A percentile compares a stretch with the other conserved stretches of the same genome.
Evolutionary conservation across 2,329 filamentous ascomycete genomes (phyloP).

Genomic region (Penicillium crustosum): DNA sequence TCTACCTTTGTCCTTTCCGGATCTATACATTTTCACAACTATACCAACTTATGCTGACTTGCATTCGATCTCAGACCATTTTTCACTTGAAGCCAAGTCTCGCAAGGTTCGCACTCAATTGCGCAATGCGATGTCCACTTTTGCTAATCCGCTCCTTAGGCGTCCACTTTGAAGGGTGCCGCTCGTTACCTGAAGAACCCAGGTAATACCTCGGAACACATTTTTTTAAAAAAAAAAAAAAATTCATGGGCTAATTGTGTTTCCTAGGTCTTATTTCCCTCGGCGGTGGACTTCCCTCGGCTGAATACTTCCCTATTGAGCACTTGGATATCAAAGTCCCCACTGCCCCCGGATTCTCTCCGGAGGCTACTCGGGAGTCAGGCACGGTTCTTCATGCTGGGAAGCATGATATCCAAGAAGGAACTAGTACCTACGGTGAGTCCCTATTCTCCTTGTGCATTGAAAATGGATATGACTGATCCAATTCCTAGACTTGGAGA

Average conservation of each 20-base stretch:
- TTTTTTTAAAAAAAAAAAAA: not conserved
- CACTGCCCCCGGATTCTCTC: constrained; percentile 66
- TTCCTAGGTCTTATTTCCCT: constrained; percentile 74
- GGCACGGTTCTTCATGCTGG: constrained; percentile 66
- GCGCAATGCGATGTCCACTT: not conserved
- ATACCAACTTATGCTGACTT: not conserved
- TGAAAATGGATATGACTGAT: constrained; percentile 8
- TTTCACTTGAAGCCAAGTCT: constrained; percentile 63
- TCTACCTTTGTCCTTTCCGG: constrained; percentile 24
- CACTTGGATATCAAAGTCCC: constrained; percentile 74
- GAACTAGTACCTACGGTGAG: constrained; percentile 54
- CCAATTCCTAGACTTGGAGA: constrained; percentile 66
- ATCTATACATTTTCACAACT: not conserved
- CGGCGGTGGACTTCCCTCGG: constrained; percentile 84
- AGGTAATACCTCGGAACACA: constrained; percentile 39
- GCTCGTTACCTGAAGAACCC: constrained; percentile 76
- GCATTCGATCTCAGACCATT: constrained; percentile 43
- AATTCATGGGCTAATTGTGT: not conserved
- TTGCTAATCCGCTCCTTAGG: constrained; percentile 38
- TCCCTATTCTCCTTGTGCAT: not conserved
- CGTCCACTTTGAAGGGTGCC: constrained; percentile 77
- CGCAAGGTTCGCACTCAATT: constrained; percentile 37
- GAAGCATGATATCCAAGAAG: constrained; percentile 77
- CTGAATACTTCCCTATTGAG: constrained; percentile 90
- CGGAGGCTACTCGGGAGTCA: constrained; percentile 61